Percentiles rank a stretch among this genome's conserved stretches.
Evolutionary conservation across 208 protist species (phyloP).

Genomic region (Plasmodiophora brassicae): DNA sequence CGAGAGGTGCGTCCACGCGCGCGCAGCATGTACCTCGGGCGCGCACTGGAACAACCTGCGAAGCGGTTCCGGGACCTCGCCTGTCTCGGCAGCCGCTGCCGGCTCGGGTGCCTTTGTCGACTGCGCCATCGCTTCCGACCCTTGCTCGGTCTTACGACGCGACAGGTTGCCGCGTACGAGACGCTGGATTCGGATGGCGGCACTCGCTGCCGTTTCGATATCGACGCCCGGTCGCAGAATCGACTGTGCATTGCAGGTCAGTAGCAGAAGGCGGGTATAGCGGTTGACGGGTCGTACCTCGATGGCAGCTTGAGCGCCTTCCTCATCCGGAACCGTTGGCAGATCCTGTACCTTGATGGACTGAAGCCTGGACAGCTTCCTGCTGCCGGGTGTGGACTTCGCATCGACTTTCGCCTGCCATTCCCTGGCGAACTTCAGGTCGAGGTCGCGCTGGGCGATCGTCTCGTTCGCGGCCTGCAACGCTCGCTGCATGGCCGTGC

Average conservation of each 20-base stretch:
- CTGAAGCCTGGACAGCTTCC: not conserved
- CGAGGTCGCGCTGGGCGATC: not conserved
- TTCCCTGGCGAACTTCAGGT: not conserved
- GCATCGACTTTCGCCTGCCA: not conserved
- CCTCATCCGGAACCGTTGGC: not conserved
- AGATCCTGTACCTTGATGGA: no score
- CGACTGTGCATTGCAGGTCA: no score
- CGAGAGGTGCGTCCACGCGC: not conserved
- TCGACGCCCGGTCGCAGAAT: no score
- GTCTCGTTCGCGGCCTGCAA: not conserved
- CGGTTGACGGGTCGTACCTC: not conserved
- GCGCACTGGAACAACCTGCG: constrained; percentile 1
- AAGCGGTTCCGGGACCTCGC: not conserved
- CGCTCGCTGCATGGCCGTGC: not conserved
- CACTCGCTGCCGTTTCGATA: not conserved
- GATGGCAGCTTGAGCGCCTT: not conserved
- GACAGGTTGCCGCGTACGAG: not conserved
- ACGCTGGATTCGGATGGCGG: constrained; percentile 3
- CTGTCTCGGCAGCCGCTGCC: not conserved
- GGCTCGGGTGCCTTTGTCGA: no score
- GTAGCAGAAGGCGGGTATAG: no score
- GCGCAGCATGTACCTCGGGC: not conserved
- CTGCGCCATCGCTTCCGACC: not conserved
- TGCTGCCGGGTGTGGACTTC: not conserved
- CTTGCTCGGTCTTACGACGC: not conserved